These are phyloP conservation scores for Penicillium carneum DNA, from an alignment of 2,329 filamentous ascomycete species.

Conservation along the genomic window DNA sequence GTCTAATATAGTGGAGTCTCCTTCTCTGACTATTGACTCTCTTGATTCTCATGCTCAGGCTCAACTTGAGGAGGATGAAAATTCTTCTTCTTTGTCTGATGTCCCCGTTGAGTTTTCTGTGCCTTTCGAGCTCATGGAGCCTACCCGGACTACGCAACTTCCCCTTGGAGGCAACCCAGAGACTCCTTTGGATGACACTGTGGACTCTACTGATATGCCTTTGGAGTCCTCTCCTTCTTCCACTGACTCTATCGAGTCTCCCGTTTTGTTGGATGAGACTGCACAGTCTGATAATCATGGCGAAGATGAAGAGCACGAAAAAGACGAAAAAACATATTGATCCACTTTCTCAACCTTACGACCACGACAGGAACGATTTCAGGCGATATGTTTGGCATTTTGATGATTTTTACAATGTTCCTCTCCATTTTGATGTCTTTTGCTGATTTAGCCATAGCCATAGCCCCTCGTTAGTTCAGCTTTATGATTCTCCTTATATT, in stretches of 20 bases:
- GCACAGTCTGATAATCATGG: not conserved
- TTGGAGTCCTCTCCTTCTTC: not conserved
- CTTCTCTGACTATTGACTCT: not conserved
- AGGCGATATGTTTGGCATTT: slow-evolving; percentile 22
- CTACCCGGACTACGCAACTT: not conserved
- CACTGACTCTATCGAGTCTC: not conserved
- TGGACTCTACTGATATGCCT: not conserved
- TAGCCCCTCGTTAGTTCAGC: slow-evolving; percentile 2
- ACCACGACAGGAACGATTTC: slow-evolving; percentile 32
- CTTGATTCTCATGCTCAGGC: not conserved
- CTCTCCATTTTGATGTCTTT: slow-evolving; percentile 5
- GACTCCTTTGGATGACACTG: not conserved
- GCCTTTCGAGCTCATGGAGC: not conserved
- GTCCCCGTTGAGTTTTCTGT: not conserved
- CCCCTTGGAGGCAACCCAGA: not conserved
- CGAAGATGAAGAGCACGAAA: not conserved
- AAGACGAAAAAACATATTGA: slow-evolving; percentile 5
- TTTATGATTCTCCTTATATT: slow-evolving; percentile 1
- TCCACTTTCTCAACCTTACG: slow-evolving; percentile 2
- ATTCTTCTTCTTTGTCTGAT: not conserved
- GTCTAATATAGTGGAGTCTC: not conserved
- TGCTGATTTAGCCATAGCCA: slow-evolving; percentile 16
- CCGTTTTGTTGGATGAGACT: not conserved
- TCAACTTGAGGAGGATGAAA: not conserved
- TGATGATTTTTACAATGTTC: slow-evolving; percentile 13